These are phyloP conservation scores for Barnettozyma pratensis DNA, from an alignment of 805 yeast genomes.

Conservation along the genomic window DNA sequence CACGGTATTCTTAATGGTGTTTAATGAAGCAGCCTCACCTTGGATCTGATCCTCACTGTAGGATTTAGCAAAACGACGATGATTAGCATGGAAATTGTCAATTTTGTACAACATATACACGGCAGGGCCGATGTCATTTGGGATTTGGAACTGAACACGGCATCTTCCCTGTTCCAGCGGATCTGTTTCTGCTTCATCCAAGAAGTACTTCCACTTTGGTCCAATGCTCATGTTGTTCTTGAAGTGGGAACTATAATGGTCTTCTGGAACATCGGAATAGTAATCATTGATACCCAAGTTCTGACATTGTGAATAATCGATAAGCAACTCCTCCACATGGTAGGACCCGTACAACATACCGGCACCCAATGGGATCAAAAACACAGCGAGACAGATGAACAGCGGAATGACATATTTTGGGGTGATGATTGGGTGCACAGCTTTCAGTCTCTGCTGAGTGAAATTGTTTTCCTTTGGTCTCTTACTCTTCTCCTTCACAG, in stretches of 20 bases:
- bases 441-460: constrained; percentile 57
- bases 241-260: constrained; percentile 56
- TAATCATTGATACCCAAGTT: constrained; percentile 39
- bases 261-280: constrained; percentile 50
- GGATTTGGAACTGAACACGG: constrained; percentile 66
- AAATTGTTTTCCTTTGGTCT: constrained; percentile 73
- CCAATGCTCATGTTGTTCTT: constrained; percentile 31
- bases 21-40: constrained; percentile 62
- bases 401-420: constrained; percentile 86
- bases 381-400: constrained; percentile 64
- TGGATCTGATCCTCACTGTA: constrained; percentile 80
- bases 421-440: constrained; percentile 77
- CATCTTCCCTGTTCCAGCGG: constrained; percentile 54
- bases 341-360: constrained; percentile 68
- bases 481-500: constrained; percentile 42
- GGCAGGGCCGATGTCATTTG: constrained; percentile 67
- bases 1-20: constrained; percentile 42
- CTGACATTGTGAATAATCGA: constrained; percentile 75
- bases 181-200: constrained; percentile 38
- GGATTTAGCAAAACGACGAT: constrained; percentile 86
- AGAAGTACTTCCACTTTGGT: constrained; percentile 66
- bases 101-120: constrained; percentile 73
- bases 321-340: constrained; percentile 62
- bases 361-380: constrained; percentile 88
- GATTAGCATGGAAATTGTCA: constrained; percentile 90